A percentile compares a stretch with the other conserved stretches of the same genome.
These are phyloP conservation scores for Stylosanthes scabra DNA, from an alignment of 331 rosid genomes.

Conservation along the genomic window DNA sequence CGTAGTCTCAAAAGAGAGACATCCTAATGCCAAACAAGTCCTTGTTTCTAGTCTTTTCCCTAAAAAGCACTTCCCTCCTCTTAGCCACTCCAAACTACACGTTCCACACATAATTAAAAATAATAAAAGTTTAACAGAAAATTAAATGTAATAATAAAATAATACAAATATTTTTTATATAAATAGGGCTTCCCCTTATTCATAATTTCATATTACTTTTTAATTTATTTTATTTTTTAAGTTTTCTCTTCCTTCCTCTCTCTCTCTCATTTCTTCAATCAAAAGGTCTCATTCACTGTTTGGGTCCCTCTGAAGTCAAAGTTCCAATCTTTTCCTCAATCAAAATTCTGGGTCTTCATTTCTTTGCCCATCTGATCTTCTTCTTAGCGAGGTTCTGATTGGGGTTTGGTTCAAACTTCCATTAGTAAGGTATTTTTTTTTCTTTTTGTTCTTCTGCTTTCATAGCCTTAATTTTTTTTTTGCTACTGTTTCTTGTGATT, in stretches of 20 bases:
- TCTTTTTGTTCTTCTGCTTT: not conserved
- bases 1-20: not conserved
- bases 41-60: not conserved
- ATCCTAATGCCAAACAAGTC: not conserved
- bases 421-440: not conserved
- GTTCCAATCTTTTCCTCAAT: conserved; percentile 2
- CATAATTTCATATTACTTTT: not conserved
- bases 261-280: not conserved
- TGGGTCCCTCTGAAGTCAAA: not conserved
- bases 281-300: not conserved
- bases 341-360: conserved; percentile 3
- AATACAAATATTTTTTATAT: no score
- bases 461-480: conserved; percentile 31
- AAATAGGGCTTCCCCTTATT: not conserved
- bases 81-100: no score
- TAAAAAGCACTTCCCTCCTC: not conserved
- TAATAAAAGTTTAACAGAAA: no score
- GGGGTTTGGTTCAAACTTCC: not conserved
- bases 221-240: no score
- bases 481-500: conserved; percentile 24
- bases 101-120: no score
- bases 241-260: not conserved
- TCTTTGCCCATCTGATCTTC: not conserved
- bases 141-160: no score
- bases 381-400: not conserved